These are phyloP conservation scores for Toxoplasma gondii DNA, from an alignment of 169 alveolate genomes.

Conservation along the genomic window DNA sequence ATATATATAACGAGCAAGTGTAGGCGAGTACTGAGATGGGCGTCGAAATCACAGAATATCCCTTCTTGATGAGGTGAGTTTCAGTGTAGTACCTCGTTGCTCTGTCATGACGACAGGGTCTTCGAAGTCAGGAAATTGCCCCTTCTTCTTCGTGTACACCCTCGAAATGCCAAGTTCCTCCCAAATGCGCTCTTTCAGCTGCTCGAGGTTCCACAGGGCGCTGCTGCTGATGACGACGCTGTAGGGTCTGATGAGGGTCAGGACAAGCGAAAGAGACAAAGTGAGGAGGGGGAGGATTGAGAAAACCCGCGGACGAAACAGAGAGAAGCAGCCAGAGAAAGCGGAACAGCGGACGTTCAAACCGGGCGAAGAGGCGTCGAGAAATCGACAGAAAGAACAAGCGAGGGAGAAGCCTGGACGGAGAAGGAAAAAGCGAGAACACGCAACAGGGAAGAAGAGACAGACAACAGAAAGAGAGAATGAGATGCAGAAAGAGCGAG, in stretches of 20 bases:
- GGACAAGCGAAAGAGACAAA: not conserved
- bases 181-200: conserved; percentile 94
- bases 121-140: conserved; percentile 95
- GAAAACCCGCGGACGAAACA: not conserved
- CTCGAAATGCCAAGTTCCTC: conserved; percentile 93
- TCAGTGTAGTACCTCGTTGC: conserved; percentile 83
- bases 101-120: conserved; percentile 95
- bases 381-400: too few relatives aligned
- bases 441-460: too few relatives aligned
- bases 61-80: conserved; percentile 80
- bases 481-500: too few relatives aligned
- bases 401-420: too few relatives aligned
- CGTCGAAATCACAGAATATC: conserved; percentile 55
- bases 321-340: too few relatives aligned
- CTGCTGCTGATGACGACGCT: conserved; percentile 74
- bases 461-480: too few relatives aligned
- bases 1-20: not conserved
- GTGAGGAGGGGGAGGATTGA: not conserved
- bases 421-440: too few relatives aligned
- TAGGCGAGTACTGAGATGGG: too few relatives aligned
- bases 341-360: too few relatives aligned
- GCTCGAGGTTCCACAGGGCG: conserved; percentile 95
- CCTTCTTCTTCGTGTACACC: conserved; percentile 97
- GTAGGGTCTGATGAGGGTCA: conserved; percentile 36
- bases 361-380: too few relatives aligned